Base-by-base conservation (phyloP, 768 basidiomycete genomes). In the Brasilioporus rufonigricans region DNA sequence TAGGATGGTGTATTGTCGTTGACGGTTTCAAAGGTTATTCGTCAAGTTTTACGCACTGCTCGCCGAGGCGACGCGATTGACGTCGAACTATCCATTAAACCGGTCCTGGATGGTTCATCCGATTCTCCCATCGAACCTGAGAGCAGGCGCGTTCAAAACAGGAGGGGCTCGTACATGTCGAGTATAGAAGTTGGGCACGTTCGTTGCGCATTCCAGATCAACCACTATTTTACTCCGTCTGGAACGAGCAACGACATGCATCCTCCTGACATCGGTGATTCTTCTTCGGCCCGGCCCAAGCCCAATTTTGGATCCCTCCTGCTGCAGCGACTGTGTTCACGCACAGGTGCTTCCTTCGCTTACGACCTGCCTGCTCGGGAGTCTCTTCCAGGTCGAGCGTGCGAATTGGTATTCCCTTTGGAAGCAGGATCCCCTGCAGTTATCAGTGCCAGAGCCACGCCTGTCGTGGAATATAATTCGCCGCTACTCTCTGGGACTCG, bases 61-160 rank as follows among this genome's bases (percentile, higher is more conserved):
- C 74, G 75, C 44, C 74, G 67, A 33, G 91, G 91, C 14, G 95
- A 97, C 67, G 84, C 88, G 32, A 80, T 98, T 44, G 93, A 96
- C 65, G 71, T 97, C 52, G 93, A 95, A 9, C 79, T 98, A 21
- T 79, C 81, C 56, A 74, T 91, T 44, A 74, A 68, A 52, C 70
- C 73, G 9, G 60, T 67, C 14, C 58, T 54, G 55, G 69, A 60
- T 54, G 63, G 50, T 46, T 45, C 52, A 5, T 57, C 63, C 32
- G 64, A 70, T 43, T 67, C 67, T 14, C 69, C 67, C 21, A 50
- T 52, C 14, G 62, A 66, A 21, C 38, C 33, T 24, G 70, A 71
- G 41, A 58, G 39, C 59, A 44, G 57, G 59, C 45, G 41, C 51
- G 31, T 55, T 61, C 54, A 69, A 59, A 33, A 61, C 52, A 53